Evolutionary conservation across 352 stramenopile genomes (phyloP).

Genomic region (Pythium oligandrum): DNA sequence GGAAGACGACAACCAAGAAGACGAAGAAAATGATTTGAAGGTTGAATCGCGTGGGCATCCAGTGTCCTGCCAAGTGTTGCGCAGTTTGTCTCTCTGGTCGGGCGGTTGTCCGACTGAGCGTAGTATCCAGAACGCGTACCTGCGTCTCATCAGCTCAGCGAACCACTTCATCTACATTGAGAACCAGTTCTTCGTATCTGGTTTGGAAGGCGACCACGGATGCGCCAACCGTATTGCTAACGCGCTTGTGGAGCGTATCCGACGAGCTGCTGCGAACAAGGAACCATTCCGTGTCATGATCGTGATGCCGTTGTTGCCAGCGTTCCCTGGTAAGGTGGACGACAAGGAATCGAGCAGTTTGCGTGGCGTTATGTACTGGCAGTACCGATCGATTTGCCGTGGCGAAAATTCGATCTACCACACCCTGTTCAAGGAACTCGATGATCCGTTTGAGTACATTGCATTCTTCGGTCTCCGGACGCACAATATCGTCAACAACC

Average conservation of each 20-base stretch:
- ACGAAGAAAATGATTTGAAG: constrained; percentile 22
- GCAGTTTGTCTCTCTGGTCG: constrained; percentile 80
- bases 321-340: constrained; percentile 72
- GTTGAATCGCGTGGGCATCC: constrained; percentile 37
- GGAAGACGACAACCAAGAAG: constrained; percentile 17
- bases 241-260: constrained; percentile 72
- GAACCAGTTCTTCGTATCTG: constrained; percentile 89
- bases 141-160: constrained; percentile 80
- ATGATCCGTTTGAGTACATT: constrained; percentile 86
- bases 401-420: constrained; percentile 81
- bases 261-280: constrained; percentile 69
- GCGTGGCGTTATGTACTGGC: constrained; percentile 84
- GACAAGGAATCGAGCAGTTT: constrained; percentile 81
- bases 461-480: constrained; percentile 81
- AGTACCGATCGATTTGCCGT: constrained; percentile 83
- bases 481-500: constrained; percentile 31
- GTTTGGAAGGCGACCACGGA: constrained; percentile 73
- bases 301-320: constrained; percentile 77
- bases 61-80: constrained; percentile 63
- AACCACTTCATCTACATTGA: constrained; percentile 93
- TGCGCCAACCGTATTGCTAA: constrained; percentile 83
- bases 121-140: constrained; percentile 89
- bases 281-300: constrained; percentile 84
- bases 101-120: constrained; percentile 72
- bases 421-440: constrained; percentile 67